phyloP scores from a whole-genome alignment of 2,329 filamentous ascomycete genomes.

The Chaetomium strumarium region DNA sequence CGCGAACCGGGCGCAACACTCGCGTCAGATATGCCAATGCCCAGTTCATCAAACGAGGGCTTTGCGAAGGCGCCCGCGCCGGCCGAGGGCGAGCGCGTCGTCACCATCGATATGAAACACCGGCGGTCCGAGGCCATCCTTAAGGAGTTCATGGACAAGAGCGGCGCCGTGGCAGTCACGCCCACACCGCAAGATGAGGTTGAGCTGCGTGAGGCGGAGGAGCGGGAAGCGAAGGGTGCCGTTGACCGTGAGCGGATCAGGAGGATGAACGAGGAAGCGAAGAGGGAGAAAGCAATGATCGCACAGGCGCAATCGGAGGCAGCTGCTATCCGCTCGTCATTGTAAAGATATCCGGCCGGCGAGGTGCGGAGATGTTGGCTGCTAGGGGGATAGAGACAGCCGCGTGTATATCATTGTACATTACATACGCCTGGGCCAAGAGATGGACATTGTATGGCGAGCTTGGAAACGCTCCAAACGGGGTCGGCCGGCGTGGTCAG shows the following conservation, averaged over 20 bases:
- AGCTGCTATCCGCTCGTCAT: constrained; percentile 36
- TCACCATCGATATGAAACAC: constrained; percentile 59
- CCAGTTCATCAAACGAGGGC: constrained; percentile 43
- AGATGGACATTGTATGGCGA: neutral
- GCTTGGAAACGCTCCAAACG: too few relatives aligned
- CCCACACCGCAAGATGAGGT: constrained; percentile 54
- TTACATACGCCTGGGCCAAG: constrained; percentile 10
- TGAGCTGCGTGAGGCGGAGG: constrained; percentile 53
- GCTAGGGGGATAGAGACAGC: neutral
- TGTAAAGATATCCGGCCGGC: neutral
- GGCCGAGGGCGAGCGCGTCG: constrained; percentile 42
- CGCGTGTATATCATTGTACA: constrained; percentile 24
- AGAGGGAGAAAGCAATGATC: constrained; percentile 56
- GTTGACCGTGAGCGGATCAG: constrained; percentile 49
- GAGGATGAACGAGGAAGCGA: constrained; percentile 50
- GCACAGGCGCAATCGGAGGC: constrained; percentile 48
- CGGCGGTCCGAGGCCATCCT: constrained; percentile 58
- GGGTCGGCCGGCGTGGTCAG: too few relatives aligned
- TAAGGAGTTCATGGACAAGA: constrained; percentile 54
- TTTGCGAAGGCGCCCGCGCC: constrained; percentile 45
- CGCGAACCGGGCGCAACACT: constrained; percentile 29
- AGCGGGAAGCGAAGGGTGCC: constrained; percentile 44
- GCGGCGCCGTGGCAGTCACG: constrained; percentile 51
- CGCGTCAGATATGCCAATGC: constrained; percentile 32
- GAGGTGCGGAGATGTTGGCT: neutral